Base-by-base conservation (phyloP, 176 grass and related monocot genomes). In the Cenchrus fungigraminus region DNA sequence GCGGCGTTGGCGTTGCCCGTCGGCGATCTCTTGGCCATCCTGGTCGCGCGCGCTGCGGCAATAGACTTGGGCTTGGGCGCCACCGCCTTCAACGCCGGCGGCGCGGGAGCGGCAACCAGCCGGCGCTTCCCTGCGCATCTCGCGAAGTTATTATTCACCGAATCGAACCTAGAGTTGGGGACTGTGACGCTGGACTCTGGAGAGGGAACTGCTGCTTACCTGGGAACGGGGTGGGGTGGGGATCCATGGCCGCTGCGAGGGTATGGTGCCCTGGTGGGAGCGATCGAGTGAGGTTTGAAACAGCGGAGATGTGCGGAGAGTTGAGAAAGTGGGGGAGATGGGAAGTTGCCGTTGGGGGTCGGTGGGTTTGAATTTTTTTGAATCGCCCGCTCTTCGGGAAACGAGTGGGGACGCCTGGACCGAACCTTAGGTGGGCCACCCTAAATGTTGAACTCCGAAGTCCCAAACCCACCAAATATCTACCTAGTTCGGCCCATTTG, bases 191-290 rank as follows among this genome's bases (percentile, higher is more conserved):
- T 12, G 74, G 22, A 76, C 25, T n/a, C 55, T 12, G 74, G 76
- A 62, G 42, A 5, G 52, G 45, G 49, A 29, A 51, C 15, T 25
- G 58, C 17, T 0, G 14, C 17, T 84, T 81, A 92, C 90, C 93
- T 65, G 86, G 86, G 81, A 87, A 84, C 6, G 80, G 85, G 32
- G 82, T 82, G 4, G 91, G 91, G 20, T 88, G 84, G 40, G 61
- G 81, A 84, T 91, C 81, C 87, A 93, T 92, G 53, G 82, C 51
- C 5, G 76, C 50, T 6, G 17, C 6, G 59, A 17, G 29, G 2
- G 49, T 9, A 4, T 46, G 45, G 37, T 46, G 9, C 8, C 16
- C 51, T 15, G 16, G 28, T 40, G 29, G 37, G 37, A 55, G 29
- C 8, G 20, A 69, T 66, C 6, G 55, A 83, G 55, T 31, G 59